phyloP scores from a whole-genome alignment of 805 yeast species.

The Danielia reshetovae region DNA sequence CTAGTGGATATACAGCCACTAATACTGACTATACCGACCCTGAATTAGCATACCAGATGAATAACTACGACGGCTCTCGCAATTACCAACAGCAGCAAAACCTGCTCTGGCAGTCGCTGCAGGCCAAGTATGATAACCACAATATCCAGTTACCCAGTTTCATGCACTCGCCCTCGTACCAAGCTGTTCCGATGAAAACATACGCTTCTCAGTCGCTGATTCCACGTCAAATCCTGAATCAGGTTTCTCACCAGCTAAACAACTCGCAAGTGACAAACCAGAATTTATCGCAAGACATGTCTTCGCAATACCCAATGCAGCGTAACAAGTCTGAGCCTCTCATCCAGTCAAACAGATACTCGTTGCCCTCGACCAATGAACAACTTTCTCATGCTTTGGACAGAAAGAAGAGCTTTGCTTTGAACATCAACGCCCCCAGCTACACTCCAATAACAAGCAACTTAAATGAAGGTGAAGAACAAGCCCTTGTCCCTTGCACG shows the following conservation, averaged over 20 bases:
- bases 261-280: neutral
- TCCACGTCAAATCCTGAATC: neutral
- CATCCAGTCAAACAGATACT: neutral
- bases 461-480: constrained; percentile 8
- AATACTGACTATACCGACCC: constrained; percentile 13
- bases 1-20: constrained; percentile 13
- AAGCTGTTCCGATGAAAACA: neutral
- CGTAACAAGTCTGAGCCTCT: neutral
- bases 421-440: constrained; percentile 30
- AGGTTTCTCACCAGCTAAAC: neutral
- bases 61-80: constrained; percentile 4
- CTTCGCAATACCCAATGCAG: constrained; percentile 1
- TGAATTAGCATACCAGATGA: constrained; percentile 8
- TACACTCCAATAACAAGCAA: constrained; percentile 20
- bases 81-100: neutral
- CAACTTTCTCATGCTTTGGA: neutral
- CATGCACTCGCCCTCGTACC: constrained; percentile 4
- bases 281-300: no score
- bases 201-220: neutral
- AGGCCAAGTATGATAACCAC: constrained; percentile 3
- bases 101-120: neutral
- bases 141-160: constrained; percentile 17
- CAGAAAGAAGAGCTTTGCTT: constrained; percentile 11
- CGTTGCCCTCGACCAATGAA: neutral
- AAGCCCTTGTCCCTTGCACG: constrained; percentile 1